These are phyloP conservation scores for Candida corydali DNA, from an alignment of 805 yeast species.

Conservation along the genomic window DNA sequence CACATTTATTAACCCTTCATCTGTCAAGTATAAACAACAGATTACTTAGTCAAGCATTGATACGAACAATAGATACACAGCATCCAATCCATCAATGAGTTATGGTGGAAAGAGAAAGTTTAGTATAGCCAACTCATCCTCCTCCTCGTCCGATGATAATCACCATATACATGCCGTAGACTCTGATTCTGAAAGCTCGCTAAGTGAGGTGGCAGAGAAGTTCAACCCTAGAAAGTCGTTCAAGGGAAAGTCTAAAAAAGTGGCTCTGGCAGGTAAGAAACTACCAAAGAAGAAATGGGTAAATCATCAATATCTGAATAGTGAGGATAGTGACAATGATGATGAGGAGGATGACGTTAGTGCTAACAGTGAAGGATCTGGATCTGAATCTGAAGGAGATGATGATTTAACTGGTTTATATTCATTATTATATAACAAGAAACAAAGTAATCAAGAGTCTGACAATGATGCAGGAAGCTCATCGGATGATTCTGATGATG, in stretches of 20 bases:
- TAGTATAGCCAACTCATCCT: constrained; percentile 32
- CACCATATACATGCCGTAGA: background rate
- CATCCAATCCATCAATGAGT: background rate
- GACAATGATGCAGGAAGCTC: constrained; percentile 9
- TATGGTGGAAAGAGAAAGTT: constrained; percentile 36
- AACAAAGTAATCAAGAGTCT: constrained; percentile 7
- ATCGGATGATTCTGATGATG: constrained; percentile 36
- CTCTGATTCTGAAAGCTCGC: constrained; percentile 35
- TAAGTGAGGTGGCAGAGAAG: constrained; percentile 31
- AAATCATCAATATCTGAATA: constrained; percentile 9
- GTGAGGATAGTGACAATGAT: constrained; percentile 13
- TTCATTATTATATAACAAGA: constrained; percentile 16
- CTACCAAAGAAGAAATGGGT: constrained; percentile 1
- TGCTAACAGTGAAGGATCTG: constrained; percentile 4
- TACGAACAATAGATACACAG: too few relatives aligned
- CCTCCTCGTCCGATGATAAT: constrained; percentile 18
- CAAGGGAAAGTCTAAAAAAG: constrained; percentile 6
- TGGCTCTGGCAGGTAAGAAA: constrained; percentile 5
- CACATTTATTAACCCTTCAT: too few relatives aligned
- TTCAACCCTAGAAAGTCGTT: background rate
- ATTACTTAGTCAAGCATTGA: too few relatives aligned
- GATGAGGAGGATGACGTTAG: constrained; percentile 10
- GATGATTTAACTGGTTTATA: constrained; percentile 17
- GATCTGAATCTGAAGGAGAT: constrained; percentile 11
- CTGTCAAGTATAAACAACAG: too few relatives aligned